A percentile compares a stretch with the other conserved stretches of the same genome.
Evolutionary conservation across 805 yeast genomes (phyloP).

Genomic region (Metschnikowia continentalis): DNA sequence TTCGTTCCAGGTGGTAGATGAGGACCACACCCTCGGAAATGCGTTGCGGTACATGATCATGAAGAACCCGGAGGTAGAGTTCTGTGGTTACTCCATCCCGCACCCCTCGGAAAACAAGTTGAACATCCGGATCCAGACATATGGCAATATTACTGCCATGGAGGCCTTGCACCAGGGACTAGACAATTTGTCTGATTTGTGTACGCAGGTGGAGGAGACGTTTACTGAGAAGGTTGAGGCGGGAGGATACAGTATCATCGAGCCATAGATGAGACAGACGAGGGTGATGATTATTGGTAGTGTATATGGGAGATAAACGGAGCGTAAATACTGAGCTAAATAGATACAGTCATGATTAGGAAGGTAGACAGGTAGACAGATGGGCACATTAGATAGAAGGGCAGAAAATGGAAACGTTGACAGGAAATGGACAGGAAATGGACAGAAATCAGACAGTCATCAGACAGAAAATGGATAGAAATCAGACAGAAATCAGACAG

Average conservation of each 20-base stretch:
- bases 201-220: constrained; percentile 76
- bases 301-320: too few species aligned
- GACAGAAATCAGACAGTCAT: too few species aligned
- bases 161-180: constrained; percentile 92
- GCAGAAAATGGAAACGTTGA: too few species aligned
- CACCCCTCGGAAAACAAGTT: constrained; percentile 93
- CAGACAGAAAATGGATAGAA: too few species aligned
- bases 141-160: constrained; percentile 77
- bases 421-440: too few species aligned
- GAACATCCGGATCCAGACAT: constrained; percentile 91
- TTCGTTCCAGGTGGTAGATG: constrained; percentile 87
- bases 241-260: constrained; percentile 47
- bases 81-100: constrained; percentile 97
- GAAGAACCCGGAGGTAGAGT: constrained; percentile 97
- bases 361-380: too few species aligned
- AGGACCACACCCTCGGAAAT: constrained; percentile 95
- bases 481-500: too few species aligned
- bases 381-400: too few species aligned
- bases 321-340: too few species aligned
- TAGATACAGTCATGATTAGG: too few species aligned
- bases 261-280: constrained; percentile 30
- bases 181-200: constrained; percentile 75
- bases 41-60: constrained; percentile 89
- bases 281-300: too few species aligned
- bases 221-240: constrained; percentile 67